Conservation (phyloP, 768 basidiomycete species). For the Cubamyces sp. region DNA sequence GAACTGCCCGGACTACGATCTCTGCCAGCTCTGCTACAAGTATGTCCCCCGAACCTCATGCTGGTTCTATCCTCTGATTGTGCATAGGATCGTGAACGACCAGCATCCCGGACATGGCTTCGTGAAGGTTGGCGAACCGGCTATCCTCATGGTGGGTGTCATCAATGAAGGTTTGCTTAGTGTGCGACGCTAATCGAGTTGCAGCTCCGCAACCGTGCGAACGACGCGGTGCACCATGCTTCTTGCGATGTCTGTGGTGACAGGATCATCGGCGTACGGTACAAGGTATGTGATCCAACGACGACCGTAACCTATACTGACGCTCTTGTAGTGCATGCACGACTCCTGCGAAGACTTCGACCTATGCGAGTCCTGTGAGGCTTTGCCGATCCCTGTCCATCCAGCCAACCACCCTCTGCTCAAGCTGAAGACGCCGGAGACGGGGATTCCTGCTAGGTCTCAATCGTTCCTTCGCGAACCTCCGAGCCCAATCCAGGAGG, state of each 20-base stretch:
- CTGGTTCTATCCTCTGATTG: not conserved
- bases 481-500: not conserved
- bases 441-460: slow-evolving; percentile 43
- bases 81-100: slow-evolving; percentile 59
- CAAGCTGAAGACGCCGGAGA: slow-evolving; percentile 65
- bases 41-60: slow-evolving; percentile 32
- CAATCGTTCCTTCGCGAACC: not conserved
- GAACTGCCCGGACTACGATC: slow-evolving; percentile 83
- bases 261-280: slow-evolving; percentile 64
- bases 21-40: slow-evolving; percentile 72
- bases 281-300: slow-evolving; percentile 55
- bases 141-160: slow-evolving; percentile 59
- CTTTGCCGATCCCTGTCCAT: slow-evolving; percentile 77
- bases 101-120: slow-evolving; percentile 83
- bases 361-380: slow-evolving; percentile 78
- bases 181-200: not conserved
- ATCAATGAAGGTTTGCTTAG: not conserved
- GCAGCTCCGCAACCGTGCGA: slow-evolving; percentile 37
- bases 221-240: slow-evolving; percentile 51
- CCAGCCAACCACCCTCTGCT: slow-evolving; percentile 71
- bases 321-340: slow-evolving; percentile 70
- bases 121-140: slow-evolving; percentile 56
- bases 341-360: slow-evolving; percentile 79
- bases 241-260: slow-evolving; percentile 65
- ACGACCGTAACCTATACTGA: not conserved